Evolutionary conservation across 805 yeast genomes (phyloP).

Genomic region (Scheffersomyces ergatensis): DNA sequence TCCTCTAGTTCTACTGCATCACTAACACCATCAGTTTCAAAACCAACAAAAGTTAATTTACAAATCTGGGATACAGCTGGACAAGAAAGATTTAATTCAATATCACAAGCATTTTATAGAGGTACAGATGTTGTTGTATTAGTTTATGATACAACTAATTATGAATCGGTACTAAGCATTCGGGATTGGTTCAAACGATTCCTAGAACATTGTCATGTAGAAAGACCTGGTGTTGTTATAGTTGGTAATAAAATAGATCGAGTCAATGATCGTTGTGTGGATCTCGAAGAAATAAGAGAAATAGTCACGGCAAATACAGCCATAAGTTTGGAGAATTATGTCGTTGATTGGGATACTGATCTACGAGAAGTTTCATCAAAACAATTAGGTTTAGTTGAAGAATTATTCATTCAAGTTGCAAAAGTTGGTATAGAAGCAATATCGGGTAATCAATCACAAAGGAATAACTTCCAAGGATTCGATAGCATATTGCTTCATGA

Average conservation of each 20-base stretch:
- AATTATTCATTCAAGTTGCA: conserved; percentile 36
- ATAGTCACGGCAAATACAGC: conserved; percentile 21
- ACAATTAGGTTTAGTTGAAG: conserved; percentile 26
- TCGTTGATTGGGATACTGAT: conserved; percentile 32
- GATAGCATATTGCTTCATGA: conserved; percentile 27
- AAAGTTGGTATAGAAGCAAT: conserved; percentile 25
- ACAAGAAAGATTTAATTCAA: conserved; percentile 46
- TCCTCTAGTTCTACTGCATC: neutral
- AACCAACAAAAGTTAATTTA: conserved; percentile 29
- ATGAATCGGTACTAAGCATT: conserved; percentile 47
- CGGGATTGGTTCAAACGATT: conserved; percentile 49
- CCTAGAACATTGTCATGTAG: conserved; percentile 45
- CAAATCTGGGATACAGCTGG: conserved; percentile 60
- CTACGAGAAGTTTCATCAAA: conserved; percentile 33
- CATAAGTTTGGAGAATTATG: conserved; percentile 21
- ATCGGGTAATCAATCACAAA: conserved; percentile 7
- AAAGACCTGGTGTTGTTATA: conserved; percentile 45
- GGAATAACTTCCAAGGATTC: conserved; percentile 22
- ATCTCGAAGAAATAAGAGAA: conserved; percentile 32
- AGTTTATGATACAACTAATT: conserved; percentile 53
- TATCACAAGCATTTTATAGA: conserved; percentile 54
- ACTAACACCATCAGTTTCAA: neutral
- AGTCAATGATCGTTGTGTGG: conserved; percentile 30
- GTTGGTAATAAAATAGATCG: conserved; percentile 55
- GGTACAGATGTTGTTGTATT: conserved; percentile 57